Evolutionary conservation across 805 yeast genomes (phyloP).

Genomic region (Yamadazyma paraphyllophila): DNA sequence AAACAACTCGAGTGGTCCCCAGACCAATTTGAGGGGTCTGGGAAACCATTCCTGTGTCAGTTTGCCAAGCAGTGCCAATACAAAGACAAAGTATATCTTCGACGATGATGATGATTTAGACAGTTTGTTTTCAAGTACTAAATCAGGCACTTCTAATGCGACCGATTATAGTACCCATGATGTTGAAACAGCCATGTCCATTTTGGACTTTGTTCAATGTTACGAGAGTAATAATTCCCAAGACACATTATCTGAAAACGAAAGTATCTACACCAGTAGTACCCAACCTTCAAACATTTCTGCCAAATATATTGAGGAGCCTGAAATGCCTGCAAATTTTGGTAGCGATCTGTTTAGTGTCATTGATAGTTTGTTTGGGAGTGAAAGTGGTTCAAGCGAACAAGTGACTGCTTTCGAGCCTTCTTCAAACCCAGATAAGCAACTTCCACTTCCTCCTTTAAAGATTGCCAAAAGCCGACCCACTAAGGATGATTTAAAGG

Average conservation of each 20-base stretch:
- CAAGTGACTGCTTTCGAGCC: not conserved
- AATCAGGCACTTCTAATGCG: constrained; percentile 5
- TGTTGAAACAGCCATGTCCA: constrained; percentile 5
- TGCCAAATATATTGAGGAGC: constrained; percentile 8
- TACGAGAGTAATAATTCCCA: constrained; percentile 6
- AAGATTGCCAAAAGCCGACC: constrained; percentile 2
- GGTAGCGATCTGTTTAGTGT: constrained; percentile 4
- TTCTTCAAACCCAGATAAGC: not conserved
- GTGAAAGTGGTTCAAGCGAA: not conserved
- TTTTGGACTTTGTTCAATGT: constrained; percentile 8
- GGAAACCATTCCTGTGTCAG: not conserved
- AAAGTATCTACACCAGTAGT: constrained; percentile 4
- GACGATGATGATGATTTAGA: constrained; percentile 10
- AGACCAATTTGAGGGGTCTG: not conserved
- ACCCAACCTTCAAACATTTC: constrained; percentile 5
- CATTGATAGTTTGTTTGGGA: constrained; percentile 6
- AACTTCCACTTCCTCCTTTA: constrained; percentile 6
- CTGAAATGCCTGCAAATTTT: not conserved
- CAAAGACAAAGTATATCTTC: constrained; percentile 6
- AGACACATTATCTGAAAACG: not conserved
- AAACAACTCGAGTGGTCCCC: no score
- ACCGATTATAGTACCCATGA: constrained; percentile 5
- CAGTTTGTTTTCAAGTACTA: constrained; percentile 8
- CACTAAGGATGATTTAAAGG: not conserved
- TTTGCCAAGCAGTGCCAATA: not conserved